Conservation (phyloP, 2,329 filamentous ascomycete species). For the Neopestalotiopsis clavispora region DNA sequence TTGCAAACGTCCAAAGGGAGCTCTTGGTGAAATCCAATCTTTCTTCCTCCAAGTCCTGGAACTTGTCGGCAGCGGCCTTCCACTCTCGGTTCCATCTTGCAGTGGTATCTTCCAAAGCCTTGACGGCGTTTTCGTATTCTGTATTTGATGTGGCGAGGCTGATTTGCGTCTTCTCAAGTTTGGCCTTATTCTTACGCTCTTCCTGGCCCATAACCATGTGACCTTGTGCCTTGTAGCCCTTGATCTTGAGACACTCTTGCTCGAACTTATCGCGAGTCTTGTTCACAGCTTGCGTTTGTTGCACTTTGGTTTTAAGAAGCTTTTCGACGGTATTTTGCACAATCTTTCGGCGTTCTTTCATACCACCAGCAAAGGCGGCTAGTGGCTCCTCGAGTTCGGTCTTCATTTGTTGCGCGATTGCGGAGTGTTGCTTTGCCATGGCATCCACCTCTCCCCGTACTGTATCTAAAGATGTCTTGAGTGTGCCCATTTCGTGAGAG, state of each 20-base stretch:
- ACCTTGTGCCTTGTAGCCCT: conserved; percentile 95
- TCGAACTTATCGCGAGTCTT: conserved; percentile 97
- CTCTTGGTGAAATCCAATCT: conserved; percentile 96
- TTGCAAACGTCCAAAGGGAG: conserved; percentile 97
- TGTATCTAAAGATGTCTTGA: conserved; percentile 84
- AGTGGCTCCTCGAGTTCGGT: conserved; percentile 93
- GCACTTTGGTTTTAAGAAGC: conserved; percentile 87
- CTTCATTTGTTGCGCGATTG: conserved; percentile 93
- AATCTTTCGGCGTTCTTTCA: conserved; percentile 97
- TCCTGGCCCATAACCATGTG: conserved; percentile 99
- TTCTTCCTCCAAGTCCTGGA: conserved; percentile 98
- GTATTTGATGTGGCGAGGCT: conserved; percentile 88
- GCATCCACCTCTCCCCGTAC: conserved; percentile 87
- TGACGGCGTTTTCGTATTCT: conserved; percentile 93
- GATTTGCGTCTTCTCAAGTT: conserved; percentile 97
- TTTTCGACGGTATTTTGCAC: conserved; percentile 94
- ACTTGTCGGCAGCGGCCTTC: conserved; percentile 98
- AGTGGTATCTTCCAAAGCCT: conserved; percentile 92
- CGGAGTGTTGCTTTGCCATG: conserved; percentile 92
- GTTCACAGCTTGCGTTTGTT: conserved; percentile 89
- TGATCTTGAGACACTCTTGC: conserved; percentile 97
- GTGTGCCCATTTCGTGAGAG: conserved; percentile 82
- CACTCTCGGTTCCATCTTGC: conserved; percentile 96
- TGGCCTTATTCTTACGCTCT: conserved; percentile 98
- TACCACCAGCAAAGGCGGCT: conserved; percentile 86